These are phyloP conservation scores for Cyberlindnera mrakii DNA, from an alignment of 805 yeast genomes.

Conservation along the genomic window DNA sequence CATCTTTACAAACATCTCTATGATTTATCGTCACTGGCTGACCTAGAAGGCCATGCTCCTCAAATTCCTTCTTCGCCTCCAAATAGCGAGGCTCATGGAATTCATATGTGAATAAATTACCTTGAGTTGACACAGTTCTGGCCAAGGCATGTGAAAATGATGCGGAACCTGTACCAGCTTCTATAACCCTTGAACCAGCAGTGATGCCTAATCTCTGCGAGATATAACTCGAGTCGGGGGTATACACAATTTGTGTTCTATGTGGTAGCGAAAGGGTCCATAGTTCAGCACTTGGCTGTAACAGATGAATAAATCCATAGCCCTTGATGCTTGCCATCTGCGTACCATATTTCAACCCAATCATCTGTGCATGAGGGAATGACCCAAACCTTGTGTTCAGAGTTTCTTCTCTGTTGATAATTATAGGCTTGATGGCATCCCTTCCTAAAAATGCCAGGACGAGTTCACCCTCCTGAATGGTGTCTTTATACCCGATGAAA, in stretches of 20 bases:
- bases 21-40: slow-evolving; percentile 61
- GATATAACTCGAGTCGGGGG: slow-evolving; percentile 91
- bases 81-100: slow-evolving; percentile 79
- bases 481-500: slow-evolving; percentile 51
- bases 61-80: slow-evolving; percentile 76
- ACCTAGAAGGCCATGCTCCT: slow-evolving; percentile 58
- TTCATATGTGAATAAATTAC: slow-evolving; percentile 78
- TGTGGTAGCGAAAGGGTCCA: slow-evolving; percentile 97
- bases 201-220: slow-evolving; percentile 72
- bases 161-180: slow-evolving; percentile 98
- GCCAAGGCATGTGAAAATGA: slow-evolving; percentile 92
- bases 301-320: slow-evolving; percentile 76
- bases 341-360: slow-evolving; percentile 76
- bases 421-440: slow-evolving; percentile 69
- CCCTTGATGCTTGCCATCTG: slow-evolving; percentile 76
- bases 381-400: slow-evolving; percentile 87
- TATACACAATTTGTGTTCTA: slow-evolving; percentile 94
- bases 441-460: slow-evolving; percentile 84
- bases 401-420: slow-evolving; percentile 48
- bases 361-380: slow-evolving; percentile 78
- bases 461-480: slow-evolving; percentile 80
- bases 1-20: slow-evolving; percentile 87
- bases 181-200: slow-evolving; percentile 76
- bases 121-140: slow-evolving; percentile 53
- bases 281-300: slow-evolving; percentile 90